A percentile compares a stretch with the other conserved stretches of the same genome.
Conservation (phyloP, 139 green algal species). For the Monoraphidium neglectum region DNA sequence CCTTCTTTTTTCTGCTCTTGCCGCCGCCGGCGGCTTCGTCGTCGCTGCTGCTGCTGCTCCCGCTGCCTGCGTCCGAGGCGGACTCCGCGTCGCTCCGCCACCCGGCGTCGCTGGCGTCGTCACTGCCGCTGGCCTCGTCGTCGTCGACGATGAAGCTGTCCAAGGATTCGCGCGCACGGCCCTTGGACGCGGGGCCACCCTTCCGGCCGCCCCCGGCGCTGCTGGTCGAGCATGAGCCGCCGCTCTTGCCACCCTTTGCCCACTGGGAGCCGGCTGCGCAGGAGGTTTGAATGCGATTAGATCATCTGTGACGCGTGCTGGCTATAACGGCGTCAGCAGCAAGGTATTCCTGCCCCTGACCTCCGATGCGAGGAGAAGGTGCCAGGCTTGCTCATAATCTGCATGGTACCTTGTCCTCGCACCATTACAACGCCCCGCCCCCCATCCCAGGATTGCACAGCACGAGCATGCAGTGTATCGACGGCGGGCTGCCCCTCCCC, state of each 20-base stretch:
- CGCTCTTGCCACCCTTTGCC: too few species aligned
- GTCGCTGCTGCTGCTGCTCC: background rate
- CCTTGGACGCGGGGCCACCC: too few species aligned
- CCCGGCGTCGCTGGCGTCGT: background rate
- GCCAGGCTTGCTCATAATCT: too few species aligned
- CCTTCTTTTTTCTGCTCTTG: background rate
- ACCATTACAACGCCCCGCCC: background rate
- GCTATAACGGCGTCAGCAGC: too few species aligned
- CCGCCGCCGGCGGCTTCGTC: background rate
- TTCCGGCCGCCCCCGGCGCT: too few species aligned
- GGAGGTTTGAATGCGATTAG: too few species aligned
- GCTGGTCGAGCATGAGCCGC: too few species aligned
- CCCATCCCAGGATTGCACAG: background rate
- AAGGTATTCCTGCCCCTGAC: too few species aligned
- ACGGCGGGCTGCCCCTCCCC: background rate
- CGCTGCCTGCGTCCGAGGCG: background rate
- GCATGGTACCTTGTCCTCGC: slow-evolving; percentile 13
- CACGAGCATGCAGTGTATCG: background rate
- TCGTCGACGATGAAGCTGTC: slow-evolving; percentile 54
- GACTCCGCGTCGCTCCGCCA: background rate
- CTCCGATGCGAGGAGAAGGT: too few species aligned
- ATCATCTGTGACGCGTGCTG: too few species aligned
- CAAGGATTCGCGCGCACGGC: slow-evolving; percentile 9
- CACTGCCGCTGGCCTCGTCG: slow-evolving; percentile 23
- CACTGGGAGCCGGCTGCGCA: too few species aligned